Percentiles rank a stretch among this genome's conserved stretches.
These are phyloP conservation scores for Dalbergia oliveri DNA, from an alignment of 306 rosid genomes.

Conservation along the genomic window DNA sequence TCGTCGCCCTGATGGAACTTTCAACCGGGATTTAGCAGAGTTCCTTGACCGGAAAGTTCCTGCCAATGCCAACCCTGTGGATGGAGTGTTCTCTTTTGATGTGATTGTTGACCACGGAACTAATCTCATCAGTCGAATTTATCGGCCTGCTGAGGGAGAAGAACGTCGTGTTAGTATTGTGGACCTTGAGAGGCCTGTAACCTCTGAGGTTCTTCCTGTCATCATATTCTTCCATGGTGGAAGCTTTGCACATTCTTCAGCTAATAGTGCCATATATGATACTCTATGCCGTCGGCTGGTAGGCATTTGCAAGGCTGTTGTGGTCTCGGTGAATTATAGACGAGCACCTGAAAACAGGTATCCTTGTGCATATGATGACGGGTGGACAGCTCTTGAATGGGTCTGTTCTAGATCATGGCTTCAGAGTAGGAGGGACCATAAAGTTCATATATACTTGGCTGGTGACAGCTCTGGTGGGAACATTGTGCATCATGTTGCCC, in stretches of 20 bases:
- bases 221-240: slow-evolving; percentile 96
- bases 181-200: slow-evolving; percentile 80
- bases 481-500: slow-evolving; percentile 93
- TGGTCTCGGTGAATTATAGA: slow-evolving; percentile 86
- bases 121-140: slow-evolving; percentile 72
- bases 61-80: slow-evolving; percentile 77
- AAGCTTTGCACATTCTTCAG: slow-evolving; percentile 95
- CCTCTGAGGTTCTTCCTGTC: slow-evolving; percentile 73
- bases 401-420: slow-evolving; percentile 86
- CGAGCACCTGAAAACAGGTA: slow-evolving; percentile 86
- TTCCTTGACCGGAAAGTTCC: slow-evolving; percentile 88
- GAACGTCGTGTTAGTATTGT: slow-evolving; percentile 51
- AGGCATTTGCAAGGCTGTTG: slow-evolving; percentile 85
- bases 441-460: slow-evolving; percentile 81
- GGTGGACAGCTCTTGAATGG: slow-evolving; percentile 91
- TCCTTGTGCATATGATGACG: slow-evolving; percentile 97
- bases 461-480: slow-evolving; percentile 99
- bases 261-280: slow-evolving; percentile 92
- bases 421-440: slow-evolving; percentile 76
- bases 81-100: slow-evolving; percentile 88
- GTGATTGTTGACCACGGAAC: slow-evolving; percentile 77
- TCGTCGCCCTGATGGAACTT: slow-evolving; percentile 96
- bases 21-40: slow-evolving; percentile 96
- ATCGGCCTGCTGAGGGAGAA: slow-evolving; percentile 72
- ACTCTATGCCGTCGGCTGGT: slow-evolving; percentile 86